Evolutionary conservation across 306 rosid genomes (phyloP), one percentile per base, ranked within the genome.

Genomic region (Citrullus amarus): DNA sequence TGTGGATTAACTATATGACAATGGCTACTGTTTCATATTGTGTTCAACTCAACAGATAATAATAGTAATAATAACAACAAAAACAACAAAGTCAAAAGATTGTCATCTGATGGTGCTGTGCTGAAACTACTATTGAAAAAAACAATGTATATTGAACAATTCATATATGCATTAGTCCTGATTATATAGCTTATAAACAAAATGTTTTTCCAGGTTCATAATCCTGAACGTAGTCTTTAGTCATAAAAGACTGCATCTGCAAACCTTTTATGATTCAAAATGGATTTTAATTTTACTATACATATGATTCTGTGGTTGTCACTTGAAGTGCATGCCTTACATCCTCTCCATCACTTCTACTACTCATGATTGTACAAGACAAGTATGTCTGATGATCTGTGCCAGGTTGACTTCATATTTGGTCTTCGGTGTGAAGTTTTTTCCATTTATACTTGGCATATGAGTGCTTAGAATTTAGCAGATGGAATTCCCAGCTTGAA

Each of bases 401-500:
- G 41, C 58, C 14, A 15, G 76, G 58, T 84, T 86, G 83, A 75
- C 68, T 78, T 80, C 81, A 41, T 41, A 51, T 61, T 61, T 78
- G 46, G 18, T 61, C 12, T 61, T 8, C 36, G 16, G 3, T 43
- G 80, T 60, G 46, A 77, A 44, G 16, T 8, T 77, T 25, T 25
- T 22, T 22, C 58, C 22, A 56, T 57, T 36, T 38, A 58, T 58
- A 39, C 55, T 59, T 53, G 39, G 15, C 36, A 48, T 48, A 17
- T 15, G 55, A 20, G 58, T 48, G 41, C 15, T 72, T 48, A 30
- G 60, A 50, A 28, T 30, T 25, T 72, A 72, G 18, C 50, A 14
- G 6, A 50, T 50, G 57, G 41, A n/a, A 32, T 18, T 32, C 78
- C 18, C n/a, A 4, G 63, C 63, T 53, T 76, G 56, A 76, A 57